Evolutionary conservation across 495 filamentous ascomycete genomes (phyloP).

Genomic region (Jackrogersella multiformis): DNA sequence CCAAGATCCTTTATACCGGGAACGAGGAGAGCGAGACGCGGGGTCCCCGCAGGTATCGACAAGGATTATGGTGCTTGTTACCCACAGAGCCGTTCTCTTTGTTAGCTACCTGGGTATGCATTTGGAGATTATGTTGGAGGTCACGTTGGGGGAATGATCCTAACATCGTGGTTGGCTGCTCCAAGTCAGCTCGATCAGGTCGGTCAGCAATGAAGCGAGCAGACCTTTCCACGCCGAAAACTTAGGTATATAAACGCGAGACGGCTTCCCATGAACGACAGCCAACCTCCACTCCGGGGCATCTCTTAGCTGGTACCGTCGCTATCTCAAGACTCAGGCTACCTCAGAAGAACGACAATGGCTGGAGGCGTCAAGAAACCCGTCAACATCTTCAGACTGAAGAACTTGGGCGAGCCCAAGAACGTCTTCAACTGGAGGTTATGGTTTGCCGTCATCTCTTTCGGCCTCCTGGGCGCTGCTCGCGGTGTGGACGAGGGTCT

Average conservation of each 20-base stretch:
- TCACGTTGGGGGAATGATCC: slow-evolving; percentile 7
- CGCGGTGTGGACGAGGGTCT: slow-evolving; percentile 78
- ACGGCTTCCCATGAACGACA: background rate
- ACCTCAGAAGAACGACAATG: slow-evolving; percentile 51
- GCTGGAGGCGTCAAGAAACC: slow-evolving; percentile 71
- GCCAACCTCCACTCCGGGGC: background rate
- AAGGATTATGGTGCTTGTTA: slow-evolving; percentile 3
- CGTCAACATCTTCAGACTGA: slow-evolving; percentile 71
- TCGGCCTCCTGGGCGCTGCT: slow-evolving; percentile 75
- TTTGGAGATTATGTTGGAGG: background rate
- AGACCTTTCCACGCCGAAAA: background rate
- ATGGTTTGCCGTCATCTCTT: slow-evolving; percentile 72
- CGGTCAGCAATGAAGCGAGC: background rate
- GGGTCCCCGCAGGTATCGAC: slow-evolving; percentile 21
- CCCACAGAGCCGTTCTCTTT: slow-evolving; percentile 3
- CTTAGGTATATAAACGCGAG: background rate
- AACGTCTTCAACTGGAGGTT: slow-evolving; percentile 71
- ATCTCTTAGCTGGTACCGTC: background rate
- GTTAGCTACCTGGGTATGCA: too few relatives aligned
- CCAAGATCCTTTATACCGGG: slow-evolving; percentile 13
- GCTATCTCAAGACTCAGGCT: background rate
- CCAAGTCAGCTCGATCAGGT: background rate
- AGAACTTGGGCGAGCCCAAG: slow-evolving; percentile 62
- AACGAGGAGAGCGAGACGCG: slow-evolving; percentile 19
- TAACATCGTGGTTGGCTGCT: background rate